Base-by-base conservation (phyloP, 129 eudicot genomes). In the Gnaphalium uliginosum region DNA sequence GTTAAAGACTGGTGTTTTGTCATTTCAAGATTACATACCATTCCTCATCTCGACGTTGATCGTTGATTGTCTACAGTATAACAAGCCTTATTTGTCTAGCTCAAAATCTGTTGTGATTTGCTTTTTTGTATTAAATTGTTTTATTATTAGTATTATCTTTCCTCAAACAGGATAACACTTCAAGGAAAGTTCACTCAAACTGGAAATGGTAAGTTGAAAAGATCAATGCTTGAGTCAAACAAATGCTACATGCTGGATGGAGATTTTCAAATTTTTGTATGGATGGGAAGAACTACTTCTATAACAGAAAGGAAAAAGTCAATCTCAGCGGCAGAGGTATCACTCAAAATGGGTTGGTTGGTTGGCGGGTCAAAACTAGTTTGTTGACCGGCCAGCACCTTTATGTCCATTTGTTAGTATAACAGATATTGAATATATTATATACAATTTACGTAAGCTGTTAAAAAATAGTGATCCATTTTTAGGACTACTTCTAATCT, bases 271-370 rank as follows among this genome's bases (percentile, higher is more conserved):
- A 67, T 85, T 68, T 89, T 82, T 62, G 86, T 89, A 66, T 89
- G 96, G 96, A 85, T 87, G 96, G 96, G 96, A 50, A 87, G 83
- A 83, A 75, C 56, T 66, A 89, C 96, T 26, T 75, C 86, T 24
- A 60, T 89, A 24, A 76, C 90, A 33, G 85, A 83, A 76, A 79
- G 96, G 46, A 89, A 87, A 81, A 78, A 83, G 1, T 82, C 96
- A 54, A 80, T 86, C 68, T 75, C 81, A 50, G 80, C 92, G 67
- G 89, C 76, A 56, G 92, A 89, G 76, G 93, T 88, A 79, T 39
- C 33, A 30, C 4, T n/a, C 23, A n/a, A 11, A 57, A 57, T n/a
- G 13, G 62, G n/a, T 46, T 14, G 53, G 53, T 13, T 46, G 53
- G 18, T 46, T 46, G 11, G 14, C 22, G 50, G 53, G 71, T 35